A percentile compares a stretch with the other conserved stretches of the same genome.
Conservation (phyloP, 1,139 yeast species). For the Diutina catenulata region DNA sequence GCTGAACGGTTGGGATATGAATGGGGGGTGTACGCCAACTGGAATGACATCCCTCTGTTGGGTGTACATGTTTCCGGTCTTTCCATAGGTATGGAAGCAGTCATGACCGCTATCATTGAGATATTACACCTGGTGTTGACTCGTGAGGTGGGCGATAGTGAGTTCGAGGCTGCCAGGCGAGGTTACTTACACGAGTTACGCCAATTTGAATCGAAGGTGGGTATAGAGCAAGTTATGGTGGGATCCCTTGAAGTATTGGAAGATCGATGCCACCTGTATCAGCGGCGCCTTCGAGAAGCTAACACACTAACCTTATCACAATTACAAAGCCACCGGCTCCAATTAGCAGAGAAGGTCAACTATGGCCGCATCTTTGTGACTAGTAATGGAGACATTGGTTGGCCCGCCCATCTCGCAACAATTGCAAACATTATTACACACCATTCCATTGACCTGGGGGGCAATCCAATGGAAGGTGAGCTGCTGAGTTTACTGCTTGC, state of each 20-base stretch:
- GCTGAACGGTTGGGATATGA: conserved; percentile 39
- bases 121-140: too few species aligned
- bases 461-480: not conserved
- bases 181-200: too few species aligned
- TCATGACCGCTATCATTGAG: conserved; percentile 15
- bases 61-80: conserved; percentile 41
- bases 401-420: not conserved
- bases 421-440: not conserved
- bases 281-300: conserved; percentile 20
- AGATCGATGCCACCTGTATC: conserved; percentile 37
- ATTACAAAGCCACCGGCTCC: conserved; percentile 13
- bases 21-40: conserved; percentile 42
- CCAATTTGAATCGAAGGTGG: conserved; percentile 10
- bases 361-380: conserved; percentile 41
- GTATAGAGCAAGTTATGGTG: conserved; percentile 33
- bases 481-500: not conserved
- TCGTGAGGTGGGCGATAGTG: too few species aligned
- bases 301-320: conserved; percentile 14
- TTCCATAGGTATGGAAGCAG: conserved; percentile 19
- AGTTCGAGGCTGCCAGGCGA: too few species aligned
- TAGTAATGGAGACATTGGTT: conserved; percentile 9
- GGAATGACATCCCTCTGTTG: conserved; percentile 38
- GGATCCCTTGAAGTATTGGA: conserved; percentile 42
- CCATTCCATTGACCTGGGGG: conserved; percentile 6
- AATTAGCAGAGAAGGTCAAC: conserved; percentile 19